Evolutionary conservation across 2,329 filamentous ascomycete genomes (phyloP).

Genomic region (Davidsoniella virescens): DNA sequence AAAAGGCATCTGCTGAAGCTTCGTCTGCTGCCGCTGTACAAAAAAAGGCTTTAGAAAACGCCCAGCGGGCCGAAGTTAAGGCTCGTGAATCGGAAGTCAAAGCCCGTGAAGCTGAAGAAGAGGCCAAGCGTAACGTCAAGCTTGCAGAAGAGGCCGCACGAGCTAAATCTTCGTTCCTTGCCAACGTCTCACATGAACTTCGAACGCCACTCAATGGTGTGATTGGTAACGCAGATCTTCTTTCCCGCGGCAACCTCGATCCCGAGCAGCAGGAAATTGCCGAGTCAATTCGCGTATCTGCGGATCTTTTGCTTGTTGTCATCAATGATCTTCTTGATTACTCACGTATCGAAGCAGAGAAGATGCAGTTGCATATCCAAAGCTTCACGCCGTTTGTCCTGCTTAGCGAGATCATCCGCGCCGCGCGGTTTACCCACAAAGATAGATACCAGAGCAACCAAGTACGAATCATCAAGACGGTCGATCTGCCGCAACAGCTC

Average conservation of each 20-base stretch:
- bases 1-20: conserved; percentile 65
- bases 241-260: conserved; percentile 59
- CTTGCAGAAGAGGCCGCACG: conserved; percentile 70
- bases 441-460: conserved; percentile 46
- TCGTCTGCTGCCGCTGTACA: conserved; percentile 63
- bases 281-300: conserved; percentile 72
- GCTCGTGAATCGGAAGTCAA: conserved; percentile 49
- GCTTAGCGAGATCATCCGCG: conserved; percentile 49
- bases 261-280: conserved; percentile 71
- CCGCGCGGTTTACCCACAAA: conserved; percentile 48
- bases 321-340: conserved; percentile 96
- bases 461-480: conserved; percentile 50
- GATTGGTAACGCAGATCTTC: conserved; percentile 72
- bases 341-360: conserved; percentile 80
- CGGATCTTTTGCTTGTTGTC: conserved; percentile 73
- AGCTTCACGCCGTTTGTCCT: conserved; percentile 52
- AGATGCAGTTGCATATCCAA: conserved; percentile 64
- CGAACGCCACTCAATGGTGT: conserved; percentile 75
- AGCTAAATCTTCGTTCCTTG: conserved; percentile 67
- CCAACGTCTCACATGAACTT: conserved; percentile 67
- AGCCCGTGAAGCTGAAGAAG: conserved; percentile 58
- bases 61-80: conserved; percentile 24
- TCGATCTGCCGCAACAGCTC: conserved; percentile 59
- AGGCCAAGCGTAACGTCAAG: conserved; percentile 64
- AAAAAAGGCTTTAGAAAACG: conserved; percentile 55